These are phyloP conservation scores for Tephrocybe rancida DNA, from an alignment of 768 basidiomycete genomes.

Conservation along the genomic window DNA sequence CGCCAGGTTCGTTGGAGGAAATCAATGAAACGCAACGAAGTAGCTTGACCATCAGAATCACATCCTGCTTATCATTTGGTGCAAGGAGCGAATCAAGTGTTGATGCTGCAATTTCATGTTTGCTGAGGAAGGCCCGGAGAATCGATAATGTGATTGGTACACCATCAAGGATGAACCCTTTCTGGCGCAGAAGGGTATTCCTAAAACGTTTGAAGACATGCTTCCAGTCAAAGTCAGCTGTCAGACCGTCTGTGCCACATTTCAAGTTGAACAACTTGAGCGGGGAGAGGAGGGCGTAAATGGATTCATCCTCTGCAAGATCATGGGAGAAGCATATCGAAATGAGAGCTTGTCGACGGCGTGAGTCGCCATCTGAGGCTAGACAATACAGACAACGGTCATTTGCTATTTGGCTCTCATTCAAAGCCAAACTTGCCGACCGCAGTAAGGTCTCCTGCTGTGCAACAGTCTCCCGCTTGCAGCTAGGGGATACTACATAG, in stretches of 20 bases:
- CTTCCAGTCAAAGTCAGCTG: conserved; percentile 35
- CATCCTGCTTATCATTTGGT: conserved; percentile 32
- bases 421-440: too few species aligned
- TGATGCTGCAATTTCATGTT: conserved; percentile 3
- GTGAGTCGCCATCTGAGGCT: conserved; percentile 31
- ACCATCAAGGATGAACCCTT: conserved; percentile 25
- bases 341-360: conserved; percentile 25
- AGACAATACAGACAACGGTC: too few species aligned
- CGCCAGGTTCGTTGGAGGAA: conserved; percentile 23
- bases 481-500: conserved; percentile 27
- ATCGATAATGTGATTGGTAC: conserved; percentile 24
- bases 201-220: conserved; percentile 35
- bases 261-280: conserved; percentile 25
- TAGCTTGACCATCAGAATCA: conserved; percentile 25
- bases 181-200: conserved; percentile 26
- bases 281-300: conserved; percentile 21
- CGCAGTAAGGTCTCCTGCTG: conserved; percentile 20
- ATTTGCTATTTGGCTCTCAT: too few species aligned
- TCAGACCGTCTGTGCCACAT: conserved; percentile 35
- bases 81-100: conserved; percentile 20
- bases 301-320: conserved; percentile 12
- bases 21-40: conserved; percentile 26
- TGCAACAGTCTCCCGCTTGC: conserved; percentile 27
- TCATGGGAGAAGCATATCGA: conserved; percentile 20
- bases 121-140: conserved; percentile 25